These are phyloP conservation scores for Gamsiella multidivaricata DNA, from an alignment of 192 early-diverging fungal species.

Conservation along the genomic window DNA sequence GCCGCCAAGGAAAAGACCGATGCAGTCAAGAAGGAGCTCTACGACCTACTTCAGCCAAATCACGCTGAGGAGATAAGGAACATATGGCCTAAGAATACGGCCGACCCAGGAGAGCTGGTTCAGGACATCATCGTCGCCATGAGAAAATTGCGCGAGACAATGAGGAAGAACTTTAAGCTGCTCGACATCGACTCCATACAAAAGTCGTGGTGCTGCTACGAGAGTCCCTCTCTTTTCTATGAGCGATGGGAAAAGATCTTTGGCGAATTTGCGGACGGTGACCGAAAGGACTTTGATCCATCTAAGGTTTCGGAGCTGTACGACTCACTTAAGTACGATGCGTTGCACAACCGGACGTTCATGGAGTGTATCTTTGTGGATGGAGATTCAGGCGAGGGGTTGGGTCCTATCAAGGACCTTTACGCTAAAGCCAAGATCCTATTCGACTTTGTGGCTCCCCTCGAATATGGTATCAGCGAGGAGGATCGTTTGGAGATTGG, in stretches of 20 bases:
- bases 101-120: conserved; percentile 62
- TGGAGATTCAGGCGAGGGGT: conserved; percentile 21
- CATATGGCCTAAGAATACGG: conserved; percentile 54
- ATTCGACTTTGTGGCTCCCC: conserved; percentile 94
- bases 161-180: conserved; percentile 81
- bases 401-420: conserved; percentile 65
- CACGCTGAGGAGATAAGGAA: conserved; percentile 35
- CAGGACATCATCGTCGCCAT: conserved; percentile 79
- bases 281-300: conserved; percentile 72
- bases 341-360: conserved; percentile 94
- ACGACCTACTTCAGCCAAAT: conserved; percentile 54
- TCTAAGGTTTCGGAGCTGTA: conserved; percentile 93
- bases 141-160: conserved; percentile 70
- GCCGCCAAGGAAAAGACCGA: conserved; percentile 97
- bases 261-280: conserved; percentile 77
- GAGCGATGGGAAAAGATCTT: conserved; percentile 99
- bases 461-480: conserved; percentile 92
- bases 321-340: conserved; percentile 96
- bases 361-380: conserved; percentile 77
- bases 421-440: conserved; percentile 86
- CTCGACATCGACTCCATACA: conserved; percentile 73
- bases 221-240: conserved; percentile 84
- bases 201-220: conserved; percentile 89
- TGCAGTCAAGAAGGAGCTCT: conserved; percentile 79
- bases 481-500: conserved; percentile 90